A percentile compares a stretch with the other conserved stretches of the same genome.
These are phyloP conservation scores for Sporisorium reilianum DNA, from an alignment of 1,284 basidiomycete species.

Conservation along the genomic window DNA sequence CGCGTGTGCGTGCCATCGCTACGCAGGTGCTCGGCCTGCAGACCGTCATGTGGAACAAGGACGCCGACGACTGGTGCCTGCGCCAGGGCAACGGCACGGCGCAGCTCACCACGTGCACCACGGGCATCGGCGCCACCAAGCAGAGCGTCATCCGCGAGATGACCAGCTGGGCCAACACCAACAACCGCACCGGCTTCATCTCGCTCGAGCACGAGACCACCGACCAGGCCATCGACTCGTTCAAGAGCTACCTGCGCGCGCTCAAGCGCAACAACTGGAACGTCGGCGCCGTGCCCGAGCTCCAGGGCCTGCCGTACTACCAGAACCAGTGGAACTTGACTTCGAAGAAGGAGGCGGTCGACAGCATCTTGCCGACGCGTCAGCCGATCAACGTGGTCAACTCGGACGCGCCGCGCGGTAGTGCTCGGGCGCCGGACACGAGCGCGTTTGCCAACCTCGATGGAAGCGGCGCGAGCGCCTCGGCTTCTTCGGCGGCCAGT, in stretches of 20 bases:
- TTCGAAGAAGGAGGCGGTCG: constrained; percentile 31
- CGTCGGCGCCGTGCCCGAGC: constrained; percentile 46
- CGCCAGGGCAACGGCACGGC: constrained; percentile 58
- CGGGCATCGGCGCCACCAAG: constrained; percentile 45
- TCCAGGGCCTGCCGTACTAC: constrained; percentile 60
- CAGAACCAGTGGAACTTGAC: constrained; percentile 59
- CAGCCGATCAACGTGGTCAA: constrained; percentile 43
- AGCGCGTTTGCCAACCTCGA: constrained; percentile 40
- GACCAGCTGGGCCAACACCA: constrained; percentile 42
- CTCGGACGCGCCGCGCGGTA: constrained; percentile 46
- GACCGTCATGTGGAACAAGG: constrained; percentile 63
- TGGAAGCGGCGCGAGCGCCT: constrained; percentile 23
- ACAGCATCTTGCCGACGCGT: constrained; percentile 48
- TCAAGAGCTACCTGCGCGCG: constrained; percentile 47
- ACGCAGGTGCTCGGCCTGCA: constrained; percentile 60
- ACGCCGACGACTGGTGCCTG: constrained; percentile 64
- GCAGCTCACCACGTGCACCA: constrained; percentile 49
- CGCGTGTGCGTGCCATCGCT: constrained; percentile 64
- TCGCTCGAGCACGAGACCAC: constrained; percentile 64
- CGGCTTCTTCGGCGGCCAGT: constrained; percentile 18
- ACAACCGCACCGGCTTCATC: constrained; percentile 56
- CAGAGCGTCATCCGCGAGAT: constrained; percentile 39
- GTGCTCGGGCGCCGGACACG: constrained; percentile 41
- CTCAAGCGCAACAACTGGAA: constrained; percentile 49
- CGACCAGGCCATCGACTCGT: constrained; percentile 58